Base-by-base conservation (phyloP, 768 basidiomycete species). In the Plicaturopsis crispa region DNA sequence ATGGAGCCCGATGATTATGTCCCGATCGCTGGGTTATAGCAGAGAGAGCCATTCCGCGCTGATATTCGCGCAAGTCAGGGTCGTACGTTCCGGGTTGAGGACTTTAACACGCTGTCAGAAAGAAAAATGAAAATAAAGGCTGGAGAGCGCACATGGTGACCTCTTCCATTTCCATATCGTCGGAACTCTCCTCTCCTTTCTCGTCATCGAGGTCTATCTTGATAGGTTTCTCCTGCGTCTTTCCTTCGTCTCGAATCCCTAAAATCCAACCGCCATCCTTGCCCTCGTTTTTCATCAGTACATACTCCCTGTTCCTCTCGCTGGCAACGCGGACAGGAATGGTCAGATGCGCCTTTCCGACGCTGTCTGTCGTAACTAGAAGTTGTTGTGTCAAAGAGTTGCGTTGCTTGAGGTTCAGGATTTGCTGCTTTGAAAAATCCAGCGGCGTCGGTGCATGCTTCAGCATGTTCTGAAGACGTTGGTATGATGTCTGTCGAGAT, bases 351-450 rank as follows among this genome's bases (percentile, higher is more conserved):
- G 89, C 87, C 52, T 81, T 89, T 40, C 91, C 91, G 42, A 98
- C 90, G 37, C 72, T 86, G 54, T 97, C 92, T 2, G 92, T 96
- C 12, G 96, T 94, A 34, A 73, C 76, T 33, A 98, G 65, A 23
- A 99, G 73, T 52, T 94, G 90, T 49, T 98, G 96, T 2, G 96
- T 98, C 45, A 98, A 67, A 3, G 78, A 56, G 54, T 99, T 99
- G 24, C 96, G 71, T 57, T 96, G 84, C 46, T 80, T 73, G 7
- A 99, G 70, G 50, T 89, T 85, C 59, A 80, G 74, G 57, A 99
- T 98, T 57, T 99, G 96, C 46, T 94, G 84, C 51, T 84, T 91
- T 1, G 92, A 97, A 56, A 99, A 99, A 57, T 98, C 96, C 39
- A 97, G 66, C 0, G 96, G 81, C 0, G 92, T 94, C 2, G 66